Percentiles rank a stretch among this genome's conserved stretches.
Evolutionary conservation across 768 basidiomycete species (phyloP).

Genomic region (Daedalea quercina): DNA sequence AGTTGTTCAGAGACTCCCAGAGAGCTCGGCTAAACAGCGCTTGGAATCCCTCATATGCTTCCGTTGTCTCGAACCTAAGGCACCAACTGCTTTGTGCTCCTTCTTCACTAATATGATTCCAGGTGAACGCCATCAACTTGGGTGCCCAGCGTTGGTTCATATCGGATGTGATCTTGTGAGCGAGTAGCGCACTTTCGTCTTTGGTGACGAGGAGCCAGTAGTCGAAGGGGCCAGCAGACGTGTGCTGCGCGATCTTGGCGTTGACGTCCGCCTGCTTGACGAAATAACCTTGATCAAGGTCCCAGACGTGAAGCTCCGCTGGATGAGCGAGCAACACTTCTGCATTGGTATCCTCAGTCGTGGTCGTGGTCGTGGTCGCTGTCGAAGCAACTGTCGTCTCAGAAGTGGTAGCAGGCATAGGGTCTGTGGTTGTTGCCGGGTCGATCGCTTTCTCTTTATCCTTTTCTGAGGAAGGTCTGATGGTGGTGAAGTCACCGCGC

Average conservation of each 20-base stretch:
- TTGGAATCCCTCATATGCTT: slow-evolving; percentile 55
- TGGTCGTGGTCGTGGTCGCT: slow-evolving; percentile 9
- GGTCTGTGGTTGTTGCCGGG: slow-evolving; percentile 6
- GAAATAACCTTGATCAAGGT: slow-evolving; percentile 42
- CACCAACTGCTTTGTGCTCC: slow-evolving; percentile 73
- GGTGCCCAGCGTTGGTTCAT: slow-evolving; percentile 69
- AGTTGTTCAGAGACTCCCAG: slow-evolving; percentile 77
- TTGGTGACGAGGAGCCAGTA: slow-evolving; percentile 55
- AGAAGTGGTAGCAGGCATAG: not conserved
- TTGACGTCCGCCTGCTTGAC: slow-evolving; percentile 44
- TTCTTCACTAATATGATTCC: slow-evolving; percentile 66
- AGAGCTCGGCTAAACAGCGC: slow-evolving; percentile 57
- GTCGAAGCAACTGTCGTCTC: slow-evolving; percentile 13
- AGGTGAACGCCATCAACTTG: slow-evolving; percentile 71
- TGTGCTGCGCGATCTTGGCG: slow-evolving; percentile 44
- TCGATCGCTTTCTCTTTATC: slow-evolving; percentile 5
- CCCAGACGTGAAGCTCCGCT: slow-evolving; percentile 61
- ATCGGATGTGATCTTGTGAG: slow-evolving; percentile 55
- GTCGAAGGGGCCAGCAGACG: slow-evolving; percentile 36
- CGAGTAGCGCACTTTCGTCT: slow-evolving; percentile 43
- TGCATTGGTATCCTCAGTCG: slow-evolving; percentile 9
- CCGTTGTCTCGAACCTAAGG: slow-evolving; percentile 54
- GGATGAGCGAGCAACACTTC: slow-evolving; percentile 31
- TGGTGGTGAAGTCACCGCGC: not conserved
- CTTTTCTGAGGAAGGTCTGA: not conserved